Base-by-base conservation (phyloP, 257 asterid genomes). In the Lycium ferocissimum region DNA sequence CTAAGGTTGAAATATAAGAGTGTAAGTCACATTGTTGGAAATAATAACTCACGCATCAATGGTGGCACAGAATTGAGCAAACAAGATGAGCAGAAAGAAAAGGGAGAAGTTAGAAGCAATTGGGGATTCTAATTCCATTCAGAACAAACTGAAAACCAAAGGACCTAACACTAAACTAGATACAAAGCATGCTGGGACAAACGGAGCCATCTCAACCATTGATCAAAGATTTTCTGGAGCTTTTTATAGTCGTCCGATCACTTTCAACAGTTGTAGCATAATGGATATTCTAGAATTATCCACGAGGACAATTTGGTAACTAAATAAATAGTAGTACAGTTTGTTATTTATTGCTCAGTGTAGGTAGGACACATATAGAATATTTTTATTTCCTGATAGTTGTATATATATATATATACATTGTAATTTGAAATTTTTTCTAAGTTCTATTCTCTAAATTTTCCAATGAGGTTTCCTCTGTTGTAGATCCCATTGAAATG, bases 1-100 rank as follows among this genome's bases (percentile, higher is more conserved):
- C 99, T 97, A 83, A 88, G 87, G 85, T 86, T 45, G 54, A 83
- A 88, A 67, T 79, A 54, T 18, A 63, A 69, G 57, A 47, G 5
- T 9, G 53, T 67, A 10, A 22, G 65, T 26, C 51, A 53, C 65
- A 53, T 78, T n/a, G 17, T 40, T 72, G 80, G 80, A 70, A 70
- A 70, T 40, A 70, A 40, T 40, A 70, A n/a, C 37, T 45, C 37
- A 72, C 17, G 33, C 38, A 45, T 12, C 54, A 72, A 72, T 18
- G 80, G 58, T 45, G 35, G 45, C 80, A 70, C 79, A 70, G 7
- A 70, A 40, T 70, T 40, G 79, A 70, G 54, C 53, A 69, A 37
- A 8, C 18, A 38, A 69, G 26, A 15, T 2, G 12, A 70, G 8
- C 15, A 70, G 22, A 40, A 40, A 54, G 18, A 40, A 70, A 40